A percentile compares a stretch with the other conserved stretches of the same genome.
Conservation (phyloP, 1,284 basidiomycete species). For the Spongiforma sp. region DNA sequence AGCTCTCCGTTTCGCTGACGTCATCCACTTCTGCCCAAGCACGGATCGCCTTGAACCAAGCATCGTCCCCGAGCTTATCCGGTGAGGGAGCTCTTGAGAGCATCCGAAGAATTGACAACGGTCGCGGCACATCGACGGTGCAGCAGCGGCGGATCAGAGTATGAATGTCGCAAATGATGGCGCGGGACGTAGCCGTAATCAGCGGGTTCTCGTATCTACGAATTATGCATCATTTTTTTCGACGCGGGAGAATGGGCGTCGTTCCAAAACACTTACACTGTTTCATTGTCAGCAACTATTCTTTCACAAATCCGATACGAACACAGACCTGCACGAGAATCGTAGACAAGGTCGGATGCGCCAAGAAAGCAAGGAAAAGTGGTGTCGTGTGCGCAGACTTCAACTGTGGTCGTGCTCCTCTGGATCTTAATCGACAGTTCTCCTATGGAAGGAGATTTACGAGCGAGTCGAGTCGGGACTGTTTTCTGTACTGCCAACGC, state of each 20-base stretch:
- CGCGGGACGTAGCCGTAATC: constrained; percentile 72
- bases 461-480: neutral
- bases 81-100: constrained; percentile 55
- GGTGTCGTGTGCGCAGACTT: constrained; percentile 64
- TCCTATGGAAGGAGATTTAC: constrained; percentile 21
- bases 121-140: constrained; percentile 65
- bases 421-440: constrained; percentile 51
- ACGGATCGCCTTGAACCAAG: constrained; percentile 62
- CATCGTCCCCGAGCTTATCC: constrained; percentile 21
- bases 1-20: constrained; percentile 74
- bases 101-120: constrained; percentile 60
- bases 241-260: neutral
- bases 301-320: constrained; percentile 3
- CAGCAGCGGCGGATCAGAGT: constrained; percentile 60
- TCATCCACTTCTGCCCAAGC: constrained; percentile 78
- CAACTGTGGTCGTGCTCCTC: constrained; percentile 60
- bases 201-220: constrained; percentile 75
- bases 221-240: constrained; percentile 11
- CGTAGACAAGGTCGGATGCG: constrained; percentile 65
- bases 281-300: constrained; percentile 19
- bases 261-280: constrained; percentile 30
- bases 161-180: constrained; percentile 72
- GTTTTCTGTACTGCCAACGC: neutral
- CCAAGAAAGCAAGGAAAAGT: constrained; percentile 46
- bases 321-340: constrained; percentile 64